Conservation (phyloP, 164 flowering plant genomes). For the Chloranthus sessilifolius region DNA sequence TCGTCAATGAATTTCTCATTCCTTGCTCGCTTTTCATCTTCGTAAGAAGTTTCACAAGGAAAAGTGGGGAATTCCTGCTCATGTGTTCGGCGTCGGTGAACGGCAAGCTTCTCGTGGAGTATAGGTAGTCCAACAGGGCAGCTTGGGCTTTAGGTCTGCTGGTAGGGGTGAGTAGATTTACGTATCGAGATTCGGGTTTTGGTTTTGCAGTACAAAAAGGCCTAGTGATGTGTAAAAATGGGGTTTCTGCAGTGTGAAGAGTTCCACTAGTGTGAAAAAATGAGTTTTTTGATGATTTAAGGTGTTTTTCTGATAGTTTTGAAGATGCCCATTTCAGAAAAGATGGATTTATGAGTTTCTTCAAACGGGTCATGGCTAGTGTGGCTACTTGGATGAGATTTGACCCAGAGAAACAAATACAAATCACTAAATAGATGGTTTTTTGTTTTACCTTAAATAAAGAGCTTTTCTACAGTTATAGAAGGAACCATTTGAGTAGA, state of each 20-base stretch:
- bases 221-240: background rate
- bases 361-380: slow-evolving; percentile 7
- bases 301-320: background rate
- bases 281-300: background rate
- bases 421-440: no score
- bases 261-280: background rate
- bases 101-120: slow-evolving; percentile 47
- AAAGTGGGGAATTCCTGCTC: slow-evolving; percentile 57
- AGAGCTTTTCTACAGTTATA: no score
- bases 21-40: slow-evolving; percentile 28
- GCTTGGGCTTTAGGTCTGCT: slow-evolving; percentile 32
- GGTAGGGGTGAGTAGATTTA: background rate
- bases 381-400: background rate
- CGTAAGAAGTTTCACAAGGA: slow-evolving; percentile 34
- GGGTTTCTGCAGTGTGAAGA: background rate
- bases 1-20: slow-evolving; percentile 24
- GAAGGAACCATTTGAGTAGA: no score
- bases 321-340: slow-evolving; percentile 3
- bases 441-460: no score
- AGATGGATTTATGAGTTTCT: background rate
- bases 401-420: background rate
- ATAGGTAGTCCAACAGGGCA: slow-evolving; percentile 62
- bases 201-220: background rate
- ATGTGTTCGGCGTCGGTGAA: slow-evolving; percentile 64
- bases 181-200: background rate